Evolutionary conservation across 306 rosid genomes (phyloP).

Genomic region (Medicago arabica): DNA sequence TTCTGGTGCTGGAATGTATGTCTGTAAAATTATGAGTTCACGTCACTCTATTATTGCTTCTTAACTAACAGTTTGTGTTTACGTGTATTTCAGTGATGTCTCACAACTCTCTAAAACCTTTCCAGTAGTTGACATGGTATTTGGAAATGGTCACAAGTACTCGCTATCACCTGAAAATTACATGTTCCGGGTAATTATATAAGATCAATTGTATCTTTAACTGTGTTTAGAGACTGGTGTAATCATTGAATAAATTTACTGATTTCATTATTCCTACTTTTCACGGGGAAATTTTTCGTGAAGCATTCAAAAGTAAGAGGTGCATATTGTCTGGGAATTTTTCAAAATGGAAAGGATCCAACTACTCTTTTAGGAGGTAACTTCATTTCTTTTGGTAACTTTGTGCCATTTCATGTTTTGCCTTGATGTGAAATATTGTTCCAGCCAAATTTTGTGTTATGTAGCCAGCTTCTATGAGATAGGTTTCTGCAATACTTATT

Average conservation of each 20-base stretch:
- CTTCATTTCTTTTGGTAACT: neutral
- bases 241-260: slow-evolving; percentile 37
- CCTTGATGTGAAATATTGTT: slow-evolving; percentile 23
- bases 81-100: slow-evolving; percentile 61
- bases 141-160: slow-evolving; percentile 74
- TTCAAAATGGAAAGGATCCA: slow-evolving; percentile 89
- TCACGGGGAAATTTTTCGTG: slow-evolving; percentile 46
- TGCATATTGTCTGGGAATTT: slow-evolving; percentile 92
- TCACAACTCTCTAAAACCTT: slow-evolving; percentile 68
- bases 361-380: slow-evolving; percentile 96
- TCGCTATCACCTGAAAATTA: slow-evolving; percentile 92
- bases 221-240: slow-evolving; percentile 36
- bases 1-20: slow-evolving; percentile 88
- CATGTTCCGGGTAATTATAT: slow-evolving; percentile 74
- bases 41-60: slow-evolving; percentile 19
- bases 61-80: slow-evolving; percentile 40
- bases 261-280: slow-evolving; percentile 29
- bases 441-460: slow-evolving; percentile 27
- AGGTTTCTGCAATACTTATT: slow-evolving; percentile 29
- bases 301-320: slow-evolving; percentile 92
- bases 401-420: slow-evolving; percentile 36
- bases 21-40: slow-evolving; percentile 33
- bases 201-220: slow-evolving; percentile 14
- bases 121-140: slow-evolving; percentile 91
- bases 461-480: slow-evolving; percentile 13